Evolutionary conservation across 768 basidiomycete genomes (phyloP), one percentile per base, ranked within the genome.

Genomic region (Nidularia sp.): DNA sequence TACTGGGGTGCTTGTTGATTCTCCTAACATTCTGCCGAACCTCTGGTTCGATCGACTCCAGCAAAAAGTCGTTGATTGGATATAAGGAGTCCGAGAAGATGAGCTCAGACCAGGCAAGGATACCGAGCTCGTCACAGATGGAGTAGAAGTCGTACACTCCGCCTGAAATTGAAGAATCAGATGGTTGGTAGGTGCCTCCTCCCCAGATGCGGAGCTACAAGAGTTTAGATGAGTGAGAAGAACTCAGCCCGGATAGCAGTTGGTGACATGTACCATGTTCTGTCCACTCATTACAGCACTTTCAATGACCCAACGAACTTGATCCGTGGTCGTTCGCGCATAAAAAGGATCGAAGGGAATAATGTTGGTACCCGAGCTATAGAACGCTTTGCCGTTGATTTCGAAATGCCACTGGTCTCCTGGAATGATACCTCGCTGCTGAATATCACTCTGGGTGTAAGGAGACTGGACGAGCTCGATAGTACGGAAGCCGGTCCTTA

Each of bases 261-360:
- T 15, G 15, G 49, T 32, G n/a, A 39, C 8, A 65, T 72, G 10
- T 47, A 83, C 80, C 80, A 81, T 83, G 54, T 83, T 83, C 62
- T 83, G 82, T 6, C 79, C 80, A 50, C 77, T 78, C 45, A 65
- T 62, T 2, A 79, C 72, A 2, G 77, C 80, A 53, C 80, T 82
- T 63, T 83, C 75, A 10, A 83, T 61, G 18, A 83, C 66, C 81
- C 81, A 83, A 34, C 76, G 65, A 5, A 80, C 78, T 51, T 73
- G 67, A 25, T 78, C 79, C 8, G 75, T 70, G 7, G 74, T 73
- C 9, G 70, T 75, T 39, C 82, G 68, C 32, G 79, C 65, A 53
- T 83, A 82, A 61, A 84, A 83, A 6, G 78, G 77, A 62, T 84
- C 82, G 55, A 81, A 83, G 1, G 83, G 83, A 51, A 84, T 80